Evolutionary conservation across 306 rosid species (phyloP).

Genomic region (Dryas alaskensis): DNA sequence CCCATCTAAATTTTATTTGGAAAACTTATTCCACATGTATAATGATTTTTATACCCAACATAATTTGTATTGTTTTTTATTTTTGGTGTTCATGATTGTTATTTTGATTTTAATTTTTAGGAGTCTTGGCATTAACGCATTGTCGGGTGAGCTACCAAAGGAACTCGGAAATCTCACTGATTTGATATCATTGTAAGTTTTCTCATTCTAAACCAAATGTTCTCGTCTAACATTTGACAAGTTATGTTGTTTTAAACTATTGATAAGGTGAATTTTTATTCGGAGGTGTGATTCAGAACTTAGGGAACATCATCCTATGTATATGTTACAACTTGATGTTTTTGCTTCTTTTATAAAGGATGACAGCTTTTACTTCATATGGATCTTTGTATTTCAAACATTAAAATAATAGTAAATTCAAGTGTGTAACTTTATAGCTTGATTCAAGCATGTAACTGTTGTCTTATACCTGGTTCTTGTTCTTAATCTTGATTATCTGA

Average conservation of each 20-base stretch:
- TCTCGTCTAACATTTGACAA: neutral
- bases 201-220: neutral
- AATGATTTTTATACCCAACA: neutral
- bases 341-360: neutral
- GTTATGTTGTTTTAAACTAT: neutral
- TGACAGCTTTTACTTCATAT: neutral
- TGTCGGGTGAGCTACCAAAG: slow-evolving; percentile 75
- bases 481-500: neutral
- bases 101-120: slow-evolving; percentile 27
- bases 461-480: neutral
- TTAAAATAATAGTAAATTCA: neutral
- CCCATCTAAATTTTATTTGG: neutral
- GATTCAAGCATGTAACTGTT: neutral
- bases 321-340: neutral
- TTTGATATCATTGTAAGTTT: slow-evolving; percentile 46
- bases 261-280: neutral
- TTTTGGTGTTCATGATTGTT: neutral
- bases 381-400: neutral
- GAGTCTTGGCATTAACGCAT: slow-evolving; percentile 54
- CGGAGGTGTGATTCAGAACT: neutral
- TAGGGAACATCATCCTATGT: neutral
- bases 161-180: slow-evolving; percentile 60
- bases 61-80: neutral
- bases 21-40: neutral
- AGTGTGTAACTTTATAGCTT: no score